These are phyloP conservation scores for Trypanosoma boissoni DNA, from an alignment of 208 protist species.

Conservation along the genomic window DNA sequence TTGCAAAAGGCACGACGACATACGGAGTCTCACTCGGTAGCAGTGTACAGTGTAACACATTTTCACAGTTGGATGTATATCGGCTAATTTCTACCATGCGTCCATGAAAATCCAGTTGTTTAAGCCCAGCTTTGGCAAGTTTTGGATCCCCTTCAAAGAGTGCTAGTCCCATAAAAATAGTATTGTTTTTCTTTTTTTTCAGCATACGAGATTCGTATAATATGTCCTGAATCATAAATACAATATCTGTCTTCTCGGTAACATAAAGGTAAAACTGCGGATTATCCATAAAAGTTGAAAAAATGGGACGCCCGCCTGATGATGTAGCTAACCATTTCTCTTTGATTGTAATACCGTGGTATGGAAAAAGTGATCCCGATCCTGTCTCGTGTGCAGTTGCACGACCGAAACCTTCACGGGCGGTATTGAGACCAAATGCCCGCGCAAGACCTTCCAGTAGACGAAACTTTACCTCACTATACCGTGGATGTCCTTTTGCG, in stretches of 20 bases:
- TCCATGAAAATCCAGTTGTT: conserved; percentile 90
- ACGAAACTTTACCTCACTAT: conserved; percentile 83
- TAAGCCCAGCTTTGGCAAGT: conserved; percentile 68
- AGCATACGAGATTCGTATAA: conserved; percentile 85
- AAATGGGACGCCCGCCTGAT: conserved; percentile 82
- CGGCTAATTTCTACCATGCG: conserved; percentile 83
- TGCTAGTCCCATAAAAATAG: conserved; percentile 89
- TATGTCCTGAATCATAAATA: conserved; percentile 88
- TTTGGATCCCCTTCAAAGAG: conserved; percentile 83
- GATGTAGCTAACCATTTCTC: conserved; percentile 75
- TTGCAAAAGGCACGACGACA: conserved; percentile 88
- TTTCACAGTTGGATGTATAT: conserved; percentile 91
- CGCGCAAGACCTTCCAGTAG: conserved; percentile 87
- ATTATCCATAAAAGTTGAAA: conserved; percentile 92
- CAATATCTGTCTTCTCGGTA: conserved; percentile 60
- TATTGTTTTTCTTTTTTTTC: conserved; percentile 84
- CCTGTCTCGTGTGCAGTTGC: conserved; percentile 76
- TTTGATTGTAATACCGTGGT: conserved; percentile 85
- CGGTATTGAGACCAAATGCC: conserved; percentile 81
- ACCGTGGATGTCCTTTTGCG: conserved; percentile 64
- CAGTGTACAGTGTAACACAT: conserved; percentile 84
- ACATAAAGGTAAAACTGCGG: conserved; percentile 88
- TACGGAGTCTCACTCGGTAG: conserved; percentile 75
- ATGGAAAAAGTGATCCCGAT: conserved; percentile 64
- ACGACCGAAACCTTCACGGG: conserved; percentile 76